phyloP scores from a whole-genome alignment of 1,139 yeast species.

The Yamadazyma siamensis region DNA sequence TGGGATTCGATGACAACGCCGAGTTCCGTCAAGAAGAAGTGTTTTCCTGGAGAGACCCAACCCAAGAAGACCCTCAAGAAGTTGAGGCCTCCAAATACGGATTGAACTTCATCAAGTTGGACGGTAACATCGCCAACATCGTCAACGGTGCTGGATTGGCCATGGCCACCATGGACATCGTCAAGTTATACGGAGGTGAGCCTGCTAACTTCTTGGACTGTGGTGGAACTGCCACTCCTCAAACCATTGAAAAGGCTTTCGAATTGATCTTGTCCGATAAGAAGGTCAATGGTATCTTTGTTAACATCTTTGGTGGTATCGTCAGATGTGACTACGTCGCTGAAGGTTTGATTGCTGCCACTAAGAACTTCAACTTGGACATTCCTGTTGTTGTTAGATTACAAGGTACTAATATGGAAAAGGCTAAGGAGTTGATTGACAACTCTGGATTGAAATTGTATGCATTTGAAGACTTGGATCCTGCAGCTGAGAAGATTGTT shows the following conservation, averaged over 20 bases:
- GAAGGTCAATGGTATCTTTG: slow-evolving; percentile 92
- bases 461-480: slow-evolving; percentile 89
- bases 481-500: slow-evolving; percentile 96
- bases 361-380: slow-evolving; percentile 91
- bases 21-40: slow-evolving; percentile 92
- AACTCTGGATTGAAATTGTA: slow-evolving; percentile 92
- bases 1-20: slow-evolving; percentile 96
- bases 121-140: slow-evolving; percentile 97
- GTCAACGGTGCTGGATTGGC: slow-evolving; percentile 99
- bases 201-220: slow-evolving; percentile 99
- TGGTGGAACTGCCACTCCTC: slow-evolving; percentile 99
- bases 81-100: slow-evolving; percentile 87
- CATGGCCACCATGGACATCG: slow-evolving; percentile 99
- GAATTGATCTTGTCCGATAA: slow-evolving; percentile 86
- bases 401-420: slow-evolving; percentile 94
- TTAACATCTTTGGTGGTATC: slow-evolving; percentile 98
- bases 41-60: slow-evolving; percentile 92
- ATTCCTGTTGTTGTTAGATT: slow-evolving; percentile 97
- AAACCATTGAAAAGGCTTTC: slow-evolving; percentile 96
- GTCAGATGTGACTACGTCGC: slow-evolving; percentile 99
- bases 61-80: slow-evolving; percentile 98
- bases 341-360: slow-evolving; percentile 90
- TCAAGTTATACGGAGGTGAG: slow-evolving; percentile 96
- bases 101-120: slow-evolving; percentile 93
- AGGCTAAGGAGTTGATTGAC: slow-evolving; percentile 82